These are phyloP conservation scores for Apiotrichum brassicae DNA, from an alignment of 1,284 basidiomycete genomes.

Conservation along the genomic window DNA sequence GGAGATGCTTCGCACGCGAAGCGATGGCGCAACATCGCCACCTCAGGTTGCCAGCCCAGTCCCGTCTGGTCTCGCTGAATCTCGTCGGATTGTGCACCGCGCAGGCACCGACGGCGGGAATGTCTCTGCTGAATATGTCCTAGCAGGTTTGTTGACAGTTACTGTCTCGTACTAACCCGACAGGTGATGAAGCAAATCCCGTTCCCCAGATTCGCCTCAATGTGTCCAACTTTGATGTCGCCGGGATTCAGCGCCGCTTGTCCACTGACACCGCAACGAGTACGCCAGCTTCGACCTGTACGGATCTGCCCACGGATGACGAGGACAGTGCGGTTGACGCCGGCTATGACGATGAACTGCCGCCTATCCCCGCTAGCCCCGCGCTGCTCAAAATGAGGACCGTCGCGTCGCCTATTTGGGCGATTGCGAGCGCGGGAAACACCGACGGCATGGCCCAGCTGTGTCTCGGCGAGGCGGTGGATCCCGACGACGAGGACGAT, in stretches of 20 bases:
- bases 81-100: slow-evolving; percentile 5
- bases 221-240: slow-evolving; percentile 11
- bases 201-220: slow-evolving; percentile 44
- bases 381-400: slow-evolving; percentile 24
- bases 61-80: neutral
- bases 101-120: slow-evolving; percentile 14
- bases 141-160: slow-evolving; percentile 33
- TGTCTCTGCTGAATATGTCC: slow-evolving; percentile 45
- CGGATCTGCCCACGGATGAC: slow-evolving; percentile 12
- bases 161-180: neutral
- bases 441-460: slow-evolving; percentile 28
- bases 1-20: slow-evolving; percentile 21
- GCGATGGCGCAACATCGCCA: neutral
- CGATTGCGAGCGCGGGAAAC: slow-evolving; percentile 30
- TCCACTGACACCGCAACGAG: slow-evolving; percentile 5
- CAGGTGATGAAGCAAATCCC: slow-evolving; percentile 38
- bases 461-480: slow-evolving; percentile 28
- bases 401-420: slow-evolving; percentile 43
- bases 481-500: neutral
- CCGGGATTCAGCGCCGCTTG: neutral
- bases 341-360: slow-evolving; percentile 5
- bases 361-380: slow-evolving; percentile 25
- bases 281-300: slow-evolving; percentile 12
- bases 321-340: slow-evolving; percentile 30
- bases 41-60: neutral